Evolutionary conservation across 176 grass and related monocot species (phyloP).

Genomic region (Triticum urartu): DNA sequence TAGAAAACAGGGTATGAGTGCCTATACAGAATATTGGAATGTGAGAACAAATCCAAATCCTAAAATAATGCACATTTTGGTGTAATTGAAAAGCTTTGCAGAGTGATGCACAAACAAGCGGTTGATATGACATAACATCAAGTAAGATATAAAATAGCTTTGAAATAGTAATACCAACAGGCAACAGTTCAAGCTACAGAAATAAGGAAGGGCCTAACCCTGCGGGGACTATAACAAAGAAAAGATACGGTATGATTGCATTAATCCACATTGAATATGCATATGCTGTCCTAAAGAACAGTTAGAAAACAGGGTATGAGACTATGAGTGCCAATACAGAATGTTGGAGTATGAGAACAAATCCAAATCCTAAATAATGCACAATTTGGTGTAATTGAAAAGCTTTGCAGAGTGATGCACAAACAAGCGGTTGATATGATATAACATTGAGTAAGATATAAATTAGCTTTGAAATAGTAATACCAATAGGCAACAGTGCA

Average conservation of each 20-base stretch:
- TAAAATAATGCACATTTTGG: not conserved
- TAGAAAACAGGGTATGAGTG: not conserved
- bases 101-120: too few relatives aligned
- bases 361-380: not conserved
- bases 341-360: not conserved
- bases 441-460: not conserved
- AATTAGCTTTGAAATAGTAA: not conserved
- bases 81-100: too few relatives aligned
- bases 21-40: not conserved
- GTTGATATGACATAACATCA: not conserved
- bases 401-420: too few relatives aligned
- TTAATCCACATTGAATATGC: not conserved
- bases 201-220: slow-evolving; percentile 43
- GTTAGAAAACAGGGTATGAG: not conserved
- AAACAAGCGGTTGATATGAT: too few relatives aligned
- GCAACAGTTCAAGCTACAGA: not conserved
- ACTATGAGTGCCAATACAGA: not conserved
- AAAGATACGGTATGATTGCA: not conserved
- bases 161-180: not conserved
- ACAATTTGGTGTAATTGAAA: not conserved
- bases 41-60: not conserved
- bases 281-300: not conserved
- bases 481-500: not conserved
- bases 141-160: not conserved
- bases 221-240: not conserved